phyloP scores from a whole-genome alignment of 768 basidiomycete species.

The Podaxis pistillaris region DNA sequence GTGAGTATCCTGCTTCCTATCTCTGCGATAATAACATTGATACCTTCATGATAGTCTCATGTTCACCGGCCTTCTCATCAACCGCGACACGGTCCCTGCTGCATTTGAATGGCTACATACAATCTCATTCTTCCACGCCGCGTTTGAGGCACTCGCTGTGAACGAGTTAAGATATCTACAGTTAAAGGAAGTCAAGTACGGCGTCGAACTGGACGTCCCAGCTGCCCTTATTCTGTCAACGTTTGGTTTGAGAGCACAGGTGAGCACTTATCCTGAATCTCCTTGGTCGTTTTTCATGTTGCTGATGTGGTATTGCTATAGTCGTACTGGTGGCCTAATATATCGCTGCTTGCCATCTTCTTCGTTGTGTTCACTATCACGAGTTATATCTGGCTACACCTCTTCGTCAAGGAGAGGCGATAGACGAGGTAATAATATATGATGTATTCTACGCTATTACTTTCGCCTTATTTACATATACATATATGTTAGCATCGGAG shows the following conservation, averaged over 20 bases:
- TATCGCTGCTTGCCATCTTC: slow-evolving; percentile 80
- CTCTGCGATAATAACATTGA: background rate
- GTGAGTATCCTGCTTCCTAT: slow-evolving; percentile 45
- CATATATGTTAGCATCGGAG: too few relatives aligned
- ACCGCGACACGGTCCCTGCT: slow-evolving; percentile 78
- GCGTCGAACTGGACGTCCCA: slow-evolving; percentile 94
- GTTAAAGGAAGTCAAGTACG: slow-evolving; percentile 92
- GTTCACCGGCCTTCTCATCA: slow-evolving; percentile 95
- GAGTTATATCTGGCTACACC: slow-evolving; percentile 81
- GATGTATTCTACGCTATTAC: background rate
- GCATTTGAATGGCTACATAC: slow-evolving; percentile 85
- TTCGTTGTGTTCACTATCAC: slow-evolving; percentile 75
- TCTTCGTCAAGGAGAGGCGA: slow-evolving; percentile 83
- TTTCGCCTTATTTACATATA: background rate
- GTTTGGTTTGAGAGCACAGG: slow-evolving; percentile 91
- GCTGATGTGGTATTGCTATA: slow-evolving; percentile 20
- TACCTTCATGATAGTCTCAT: slow-evolving; percentile 57
- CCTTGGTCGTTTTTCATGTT: background rate
- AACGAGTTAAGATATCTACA: slow-evolving; percentile 95
- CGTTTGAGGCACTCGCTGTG: slow-evolving; percentile 95
- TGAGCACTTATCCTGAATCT: slow-evolving; percentile 26
- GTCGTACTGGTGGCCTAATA: slow-evolving; percentile 99
- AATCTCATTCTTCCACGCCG: slow-evolving; percentile 97
- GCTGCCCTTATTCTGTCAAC: slow-evolving; percentile 93
- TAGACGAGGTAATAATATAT: slow-evolving; percentile 23